Conservation (phyloP, 148 eudicot species). For the Fagopyrum tataricum region DNA sequence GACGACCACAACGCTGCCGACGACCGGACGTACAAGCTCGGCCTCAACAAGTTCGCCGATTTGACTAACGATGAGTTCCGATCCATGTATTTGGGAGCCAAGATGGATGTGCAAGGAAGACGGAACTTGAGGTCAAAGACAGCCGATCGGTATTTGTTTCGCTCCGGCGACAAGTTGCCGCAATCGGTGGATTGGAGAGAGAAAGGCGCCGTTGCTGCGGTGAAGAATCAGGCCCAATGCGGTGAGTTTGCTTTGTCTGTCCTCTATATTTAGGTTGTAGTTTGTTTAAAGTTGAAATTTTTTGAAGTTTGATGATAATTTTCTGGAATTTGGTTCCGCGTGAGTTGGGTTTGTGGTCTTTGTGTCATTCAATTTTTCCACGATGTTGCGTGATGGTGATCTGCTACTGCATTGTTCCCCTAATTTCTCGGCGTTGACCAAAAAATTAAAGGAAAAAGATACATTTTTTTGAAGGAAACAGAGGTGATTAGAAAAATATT, state of each 20-base stretch:
- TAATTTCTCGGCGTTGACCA: conserved; percentile 2
- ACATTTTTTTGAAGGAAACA: background rate
- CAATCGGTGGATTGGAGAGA: conserved; percentile 69
- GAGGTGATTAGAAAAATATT: background rate
- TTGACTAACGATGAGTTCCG: conserved; percentile 80
- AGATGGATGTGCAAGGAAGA: conserved; percentile 17
- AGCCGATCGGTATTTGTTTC: conserved; percentile 38
- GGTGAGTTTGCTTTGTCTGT: conserved; percentile 29
- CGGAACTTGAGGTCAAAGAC: background rate
- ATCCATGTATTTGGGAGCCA: conserved; percentile 33
- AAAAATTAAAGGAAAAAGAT: background rate
- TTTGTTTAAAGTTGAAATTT: background rate
- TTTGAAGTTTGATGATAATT: background rate
- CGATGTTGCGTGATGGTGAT: conserved; percentile 2
- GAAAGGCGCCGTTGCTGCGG: conserved; percentile 60
- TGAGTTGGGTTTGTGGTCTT: conserved; percentile 1
- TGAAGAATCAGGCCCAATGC: conserved; percentile 75
- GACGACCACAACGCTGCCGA: conserved; percentile 38
- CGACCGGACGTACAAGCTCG: conserved; percentile 33
- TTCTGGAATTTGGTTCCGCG: background rate
- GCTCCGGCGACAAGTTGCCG: conserved; percentile 53
- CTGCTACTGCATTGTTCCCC: background rate
- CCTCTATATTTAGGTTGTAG: background rate
- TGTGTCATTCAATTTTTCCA: background rate
- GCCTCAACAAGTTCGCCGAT: conserved; percentile 69